Conservation (phyloP, 2,329 filamentous ascomycete genomes). For the Pseudocercospora eumusae region DNA sequence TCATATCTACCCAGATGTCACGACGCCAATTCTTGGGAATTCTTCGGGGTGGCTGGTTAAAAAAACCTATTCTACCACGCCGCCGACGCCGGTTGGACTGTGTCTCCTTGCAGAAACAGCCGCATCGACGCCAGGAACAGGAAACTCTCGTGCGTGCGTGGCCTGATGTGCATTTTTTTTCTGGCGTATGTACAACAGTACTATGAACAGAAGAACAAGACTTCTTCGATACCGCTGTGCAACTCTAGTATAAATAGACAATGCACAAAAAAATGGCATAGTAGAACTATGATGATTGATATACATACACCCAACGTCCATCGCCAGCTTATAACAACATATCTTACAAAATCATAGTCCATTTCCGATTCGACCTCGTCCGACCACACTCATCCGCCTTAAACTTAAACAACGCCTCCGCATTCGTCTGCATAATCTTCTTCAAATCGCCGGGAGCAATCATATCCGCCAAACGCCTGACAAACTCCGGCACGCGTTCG, state of each 20-base stretch:
- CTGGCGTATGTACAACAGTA: too few species aligned
- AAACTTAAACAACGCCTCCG: constrained; percentile 14
- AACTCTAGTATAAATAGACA: too few species aligned
- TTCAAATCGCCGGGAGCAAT: neutral
- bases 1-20: neutral
- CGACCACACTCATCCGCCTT: constrained; percentile 9
- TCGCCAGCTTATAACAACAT: too few species aligned
- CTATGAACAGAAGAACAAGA: too few species aligned
- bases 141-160: neutral
- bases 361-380: constrained; percentile 4
- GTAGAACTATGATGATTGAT: neutral
- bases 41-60: neutral
- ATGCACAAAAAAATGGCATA: too few species aligned
- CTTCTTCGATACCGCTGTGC: too few species aligned
- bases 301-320: too few species aligned
- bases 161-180: neutral
- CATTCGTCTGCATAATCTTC: constrained; percentile 11
- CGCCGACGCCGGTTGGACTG: neutral
- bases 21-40: neutral
- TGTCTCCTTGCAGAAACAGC: neutral
- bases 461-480: constrained; percentile 2
- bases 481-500: constrained; percentile 8
- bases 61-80: neutral
- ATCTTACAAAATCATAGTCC: constrained; percentile 8
- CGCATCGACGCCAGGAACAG: neutral